These are phyloP conservation scores for Acanthamoeba polyphaga DNA, from an alignment of 208 protist species.

Conservation along the genomic window DNA sequence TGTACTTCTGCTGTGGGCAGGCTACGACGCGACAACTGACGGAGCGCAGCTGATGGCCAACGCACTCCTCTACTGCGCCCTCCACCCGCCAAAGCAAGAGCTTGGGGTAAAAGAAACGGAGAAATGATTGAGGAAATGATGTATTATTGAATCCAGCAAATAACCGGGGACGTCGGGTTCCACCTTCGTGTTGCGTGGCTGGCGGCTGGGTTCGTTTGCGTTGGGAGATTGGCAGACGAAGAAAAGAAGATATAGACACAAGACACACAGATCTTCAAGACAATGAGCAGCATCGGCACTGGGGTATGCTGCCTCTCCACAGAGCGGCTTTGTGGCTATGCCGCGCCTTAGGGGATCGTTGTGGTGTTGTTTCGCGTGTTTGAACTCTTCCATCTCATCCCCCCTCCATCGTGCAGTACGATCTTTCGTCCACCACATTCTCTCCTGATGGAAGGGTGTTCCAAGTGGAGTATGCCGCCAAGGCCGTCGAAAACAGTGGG, in stretches of 20 bases:
- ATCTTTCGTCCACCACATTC: constrained; percentile 98
- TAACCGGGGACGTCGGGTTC: not conserved
- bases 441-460: constrained; percentile 99
- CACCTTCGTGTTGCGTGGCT: not conserved
- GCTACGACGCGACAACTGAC: not conserved
- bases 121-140: not conserved
- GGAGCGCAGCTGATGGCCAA: constrained; percentile 24
- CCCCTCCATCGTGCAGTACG: constrained; percentile 92
- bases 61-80: not conserved
- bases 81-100: not conserved
- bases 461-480: constrained; percentile 99
- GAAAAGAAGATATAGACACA: not conserved
- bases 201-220: not conserved
- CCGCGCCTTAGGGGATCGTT: not conserved
- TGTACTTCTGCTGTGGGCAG: not conserved
- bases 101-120: not conserved
- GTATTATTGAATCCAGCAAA: not conserved
- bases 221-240: not conserved
- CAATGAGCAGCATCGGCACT: constrained; percentile 69
- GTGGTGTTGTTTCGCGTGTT: not conserved
- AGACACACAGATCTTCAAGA: not conserved
- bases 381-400: not conserved
- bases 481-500: constrained; percentile 99
- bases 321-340: not conserved
- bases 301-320: not conserved